phyloP scores from a whole-genome alignment of 2,329 filamentous ascomycete genomes.

The Piedraia hortae region DNA sequence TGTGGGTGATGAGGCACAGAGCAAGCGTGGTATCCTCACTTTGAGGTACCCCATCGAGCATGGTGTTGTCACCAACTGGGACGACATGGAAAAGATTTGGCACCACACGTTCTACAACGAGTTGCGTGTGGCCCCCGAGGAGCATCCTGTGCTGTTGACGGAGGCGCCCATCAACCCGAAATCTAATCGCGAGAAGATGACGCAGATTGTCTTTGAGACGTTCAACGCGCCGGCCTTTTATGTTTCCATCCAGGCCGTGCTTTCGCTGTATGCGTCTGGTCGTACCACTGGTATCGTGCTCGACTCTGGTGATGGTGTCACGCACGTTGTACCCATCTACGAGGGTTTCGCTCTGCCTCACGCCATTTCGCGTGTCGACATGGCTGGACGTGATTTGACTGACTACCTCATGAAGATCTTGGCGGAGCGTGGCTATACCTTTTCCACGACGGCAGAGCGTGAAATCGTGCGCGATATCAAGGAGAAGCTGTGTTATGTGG shows the following conservation, averaged over 20 bases:
- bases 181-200: constrained; percentile 99
- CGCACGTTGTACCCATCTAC: constrained; percentile 99
- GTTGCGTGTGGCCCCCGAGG: constrained; percentile 97
- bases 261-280: constrained; percentile 97
- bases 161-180: constrained; percentile 99
- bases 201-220: constrained; percentile 99
- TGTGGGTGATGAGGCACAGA: constrained; percentile 99
- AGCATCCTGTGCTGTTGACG: constrained; percentile 97
- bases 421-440: constrained; percentile 96
- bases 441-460: constrained; percentile 98
- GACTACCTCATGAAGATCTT: constrained; percentile 99
- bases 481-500: constrained; percentile 99
- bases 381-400: constrained; percentile 98
- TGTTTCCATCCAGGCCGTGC: constrained; percentile 98
- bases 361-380: constrained; percentile 99
- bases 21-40: constrained; percentile 99
- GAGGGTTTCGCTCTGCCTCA: constrained; percentile 99
- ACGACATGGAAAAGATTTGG: constrained; percentile 99
- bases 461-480: constrained; percentile 99
- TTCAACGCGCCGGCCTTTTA: constrained; percentile 99
- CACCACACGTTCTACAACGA: constrained; percentile 99
- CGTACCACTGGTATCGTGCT: constrained; percentile 99
- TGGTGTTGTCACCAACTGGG: constrained; percentile 99
- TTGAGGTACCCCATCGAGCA: constrained; percentile 99
- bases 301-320: constrained; percentile 99